These are phyloP conservation scores for Daedaleopsis nitida DNA, from an alignment of 768 basidiomycete species.

Conservation along the genomic window DNA sequence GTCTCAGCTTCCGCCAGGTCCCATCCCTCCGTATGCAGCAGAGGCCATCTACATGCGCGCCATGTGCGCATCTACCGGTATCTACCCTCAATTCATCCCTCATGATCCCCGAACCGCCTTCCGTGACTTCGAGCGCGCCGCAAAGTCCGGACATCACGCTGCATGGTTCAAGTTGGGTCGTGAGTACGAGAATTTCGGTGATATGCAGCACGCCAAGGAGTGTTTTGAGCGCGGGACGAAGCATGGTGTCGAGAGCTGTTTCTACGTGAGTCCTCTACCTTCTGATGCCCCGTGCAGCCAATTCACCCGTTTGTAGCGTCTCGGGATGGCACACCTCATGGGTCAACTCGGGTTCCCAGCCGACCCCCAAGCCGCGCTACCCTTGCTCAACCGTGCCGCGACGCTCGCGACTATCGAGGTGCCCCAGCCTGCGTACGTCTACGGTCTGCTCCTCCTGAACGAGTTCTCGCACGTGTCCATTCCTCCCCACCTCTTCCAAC, in stretches of 20 bases:
- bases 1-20: conserved; percentile 35
- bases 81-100: conserved; percentile 62
- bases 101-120: conserved; percentile 82
- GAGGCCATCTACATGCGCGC: conserved; percentile 81
- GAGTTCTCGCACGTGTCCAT: conserved; percentile 76
- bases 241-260: conserved; percentile 73
- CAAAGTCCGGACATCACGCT: conserved; percentile 70
- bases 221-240: conserved; percentile 87
- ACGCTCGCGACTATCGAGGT: conserved; percentile 69
- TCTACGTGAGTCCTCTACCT: conserved; percentile 52
- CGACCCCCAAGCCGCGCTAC: conserved; percentile 59
- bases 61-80: conserved; percentile 70
- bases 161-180: conserved; percentile 93
- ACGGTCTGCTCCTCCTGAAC: conserved; percentile 80
- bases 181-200: conserved; percentile 89
- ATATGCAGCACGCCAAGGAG: conserved; percentile 70
- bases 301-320: conserved; percentile 52
- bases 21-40: conserved; percentile 48
- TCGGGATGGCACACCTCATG: conserved; percentile 91
- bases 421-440: conserved; percentile 89
- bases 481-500: conserved; percentile 49
- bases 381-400: conserved; percentile 78
- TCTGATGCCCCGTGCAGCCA: conserved; percentile 1
- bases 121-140: conserved; percentile 85
- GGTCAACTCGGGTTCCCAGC: conserved; percentile 76